Evolutionary conservation across 73 alveolate species (phyloP).

Genomic region (Paramecium biaurelia): DNA sequence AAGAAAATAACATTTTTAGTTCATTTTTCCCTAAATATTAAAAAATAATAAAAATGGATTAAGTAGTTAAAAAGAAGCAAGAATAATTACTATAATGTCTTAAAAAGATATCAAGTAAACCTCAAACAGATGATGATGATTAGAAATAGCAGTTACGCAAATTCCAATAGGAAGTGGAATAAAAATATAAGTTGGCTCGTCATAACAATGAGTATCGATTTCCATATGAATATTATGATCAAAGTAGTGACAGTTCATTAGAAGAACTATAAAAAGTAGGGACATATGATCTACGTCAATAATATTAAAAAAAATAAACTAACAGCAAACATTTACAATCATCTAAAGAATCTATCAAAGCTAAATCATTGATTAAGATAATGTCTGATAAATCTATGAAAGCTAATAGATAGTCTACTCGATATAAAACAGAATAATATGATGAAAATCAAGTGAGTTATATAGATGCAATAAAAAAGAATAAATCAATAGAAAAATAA

Average conservation of each 20-base stretch:
- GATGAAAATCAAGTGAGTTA: neutral
- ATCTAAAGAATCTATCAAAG: neutral
- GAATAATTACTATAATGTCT: neutral
- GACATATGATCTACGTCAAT: neutral
- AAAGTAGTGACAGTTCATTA: neutral
- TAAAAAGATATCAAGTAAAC: slow-evolving; percentile 8
- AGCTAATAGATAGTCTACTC: neutral
- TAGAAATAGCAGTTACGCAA: neutral
- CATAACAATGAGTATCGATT: slow-evolving; percentile 1
- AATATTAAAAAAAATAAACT: neutral
- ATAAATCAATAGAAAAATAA: neutral
- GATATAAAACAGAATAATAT: slow-evolving; percentile 15
- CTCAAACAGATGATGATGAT: slow-evolving; percentile 15
- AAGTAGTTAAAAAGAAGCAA: slow-evolving; percentile 25
- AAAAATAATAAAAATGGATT: slow-evolving; percentile 10
- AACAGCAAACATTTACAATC: neutral
- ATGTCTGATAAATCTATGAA: neutral
- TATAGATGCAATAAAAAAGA: neutral
- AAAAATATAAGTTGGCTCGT: neutral
- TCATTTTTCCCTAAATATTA: neutral
- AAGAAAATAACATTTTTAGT: neutral
- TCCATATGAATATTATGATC: neutral
- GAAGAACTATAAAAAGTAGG: slow-evolving; percentile 10
- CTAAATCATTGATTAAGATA: neutral
- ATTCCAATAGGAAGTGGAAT: neutral